A percentile compares a stretch with the other conserved stretches of the same genome.
Evolutionary conservation across 2,329 filamentous ascomycete species (phyloP).

Genomic region (Ophiostoma sp.): DNA sequence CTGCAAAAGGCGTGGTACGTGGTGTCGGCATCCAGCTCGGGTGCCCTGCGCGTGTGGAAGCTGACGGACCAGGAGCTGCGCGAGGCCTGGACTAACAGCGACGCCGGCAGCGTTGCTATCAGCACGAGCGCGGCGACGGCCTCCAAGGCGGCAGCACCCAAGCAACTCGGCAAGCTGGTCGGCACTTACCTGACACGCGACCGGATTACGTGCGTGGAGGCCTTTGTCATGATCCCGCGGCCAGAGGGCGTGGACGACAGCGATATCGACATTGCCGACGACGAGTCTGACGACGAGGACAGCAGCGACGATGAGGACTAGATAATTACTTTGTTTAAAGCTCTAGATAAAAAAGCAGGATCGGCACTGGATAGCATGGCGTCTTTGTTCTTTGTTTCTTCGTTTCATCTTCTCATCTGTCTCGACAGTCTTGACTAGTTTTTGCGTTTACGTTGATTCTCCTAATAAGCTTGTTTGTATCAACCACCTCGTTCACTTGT

Average conservation of each 20-base stretch:
- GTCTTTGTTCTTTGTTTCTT: neutral
- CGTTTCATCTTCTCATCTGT: neutral
- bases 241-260: constrained; percentile 55
- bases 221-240: constrained; percentile 75
- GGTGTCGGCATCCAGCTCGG: constrained; percentile 77
- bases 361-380: constrained; percentile 7
- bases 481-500: neutral
- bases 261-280: constrained; percentile 39
- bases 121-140: constrained; percentile 30
- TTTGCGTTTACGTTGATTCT: neutral
- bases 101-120: neutral
- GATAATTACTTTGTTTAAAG: neutral
- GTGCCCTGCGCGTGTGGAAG: constrained; percentile 73
- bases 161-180: constrained; percentile 58
- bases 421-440: no score
- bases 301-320: neutral
- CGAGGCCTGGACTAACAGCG: constrained; percentile 20
- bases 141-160: constrained; percentile 30
- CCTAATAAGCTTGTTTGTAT: neutral
- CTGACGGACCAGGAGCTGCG: constrained; percentile 44
- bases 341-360: neutral
- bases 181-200: constrained; percentile 80
- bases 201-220: constrained; percentile 80
- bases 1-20: constrained; percentile 45
- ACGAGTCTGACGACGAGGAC: constrained; percentile 33